Evolutionary conservation across 352 stramenopile species (phyloP).

Genomic region (Pythium sukuiense): DNA sequence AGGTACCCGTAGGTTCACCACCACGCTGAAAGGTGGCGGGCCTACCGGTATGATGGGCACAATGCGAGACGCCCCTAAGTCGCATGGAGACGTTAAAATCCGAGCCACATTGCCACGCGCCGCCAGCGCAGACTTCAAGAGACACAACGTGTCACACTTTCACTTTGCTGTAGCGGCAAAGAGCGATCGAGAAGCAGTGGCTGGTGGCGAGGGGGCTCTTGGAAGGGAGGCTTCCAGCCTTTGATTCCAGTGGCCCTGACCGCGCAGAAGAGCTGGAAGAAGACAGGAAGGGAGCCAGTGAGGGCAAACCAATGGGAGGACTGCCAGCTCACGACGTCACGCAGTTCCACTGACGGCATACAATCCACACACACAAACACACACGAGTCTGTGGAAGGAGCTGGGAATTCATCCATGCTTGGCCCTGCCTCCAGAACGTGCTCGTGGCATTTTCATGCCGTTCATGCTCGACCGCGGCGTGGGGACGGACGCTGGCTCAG

Average conservation of each 20-base stretch:
- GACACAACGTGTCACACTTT: neutral
- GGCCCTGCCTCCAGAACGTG: neutral
- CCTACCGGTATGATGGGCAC: neutral
- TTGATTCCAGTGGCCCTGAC: no score
- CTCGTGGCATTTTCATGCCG: neutral
- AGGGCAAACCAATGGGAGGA: neutral
- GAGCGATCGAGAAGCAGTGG: neutral
- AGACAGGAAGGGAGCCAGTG: neutral
- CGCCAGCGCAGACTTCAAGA: neutral
- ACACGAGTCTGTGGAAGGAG: neutral
- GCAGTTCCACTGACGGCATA: neutral
- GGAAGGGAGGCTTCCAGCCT: no score
- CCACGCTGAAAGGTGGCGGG: neutral
- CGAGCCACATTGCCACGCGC: neutral
- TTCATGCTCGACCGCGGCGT: no score
- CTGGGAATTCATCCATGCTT: neutral
- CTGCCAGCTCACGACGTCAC: constrained; percentile 1
- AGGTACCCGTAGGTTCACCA: neutral
- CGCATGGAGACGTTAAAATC: neutral
- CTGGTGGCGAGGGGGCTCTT: no score
- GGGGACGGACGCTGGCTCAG: neutral
- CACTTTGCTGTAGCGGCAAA: neutral
- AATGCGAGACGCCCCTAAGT: neutral
- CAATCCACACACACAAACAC: neutral
- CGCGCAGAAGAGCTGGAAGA: no score